Percentiles rank a stretch among this genome's conserved stretches.
These are phyloP conservation scores for Aegilops longissima DNA, from an alignment of 176 grass and related monocot species.

Conservation along the genomic window DNA sequence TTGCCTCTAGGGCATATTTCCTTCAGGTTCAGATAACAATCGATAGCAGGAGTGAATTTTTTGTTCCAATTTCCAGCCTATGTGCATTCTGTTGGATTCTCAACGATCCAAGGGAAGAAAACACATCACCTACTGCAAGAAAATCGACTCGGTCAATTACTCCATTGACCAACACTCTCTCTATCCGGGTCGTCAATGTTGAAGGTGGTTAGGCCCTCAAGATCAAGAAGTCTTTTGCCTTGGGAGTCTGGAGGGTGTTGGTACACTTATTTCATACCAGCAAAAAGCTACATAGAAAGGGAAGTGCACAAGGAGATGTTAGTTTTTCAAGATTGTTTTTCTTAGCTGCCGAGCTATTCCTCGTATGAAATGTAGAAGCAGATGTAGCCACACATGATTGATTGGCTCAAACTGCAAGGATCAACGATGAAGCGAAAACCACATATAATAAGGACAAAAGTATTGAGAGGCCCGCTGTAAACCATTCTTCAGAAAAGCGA, in stretches of 20 bases:
- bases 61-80: not conserved
- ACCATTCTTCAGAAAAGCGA: not conserved
- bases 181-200: not conserved
- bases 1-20: no score
- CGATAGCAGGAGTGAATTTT: no score
- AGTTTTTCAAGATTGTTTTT: not conserved
- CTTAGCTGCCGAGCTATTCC: not conserved
- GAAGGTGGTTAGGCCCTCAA: not conserved
- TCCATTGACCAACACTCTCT: no score
- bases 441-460: not conserved
- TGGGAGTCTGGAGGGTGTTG: not conserved
- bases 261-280: no score
- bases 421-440: not conserved
- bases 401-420: not conserved
- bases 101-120: not conserved
- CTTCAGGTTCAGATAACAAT: no score
- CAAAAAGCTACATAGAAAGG: no score
- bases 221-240: not conserved
- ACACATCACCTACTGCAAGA: not conserved
- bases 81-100: not conserved
- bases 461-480: not conserved
- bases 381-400: not conserved
- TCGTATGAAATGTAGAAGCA: no score
- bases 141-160: not conserved
- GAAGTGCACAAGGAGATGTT: no score